phyloP scores from a whole-genome alignment of 225 moss, liverwort and hornwort genomes.

The Anthoceros angustus region DNA sequence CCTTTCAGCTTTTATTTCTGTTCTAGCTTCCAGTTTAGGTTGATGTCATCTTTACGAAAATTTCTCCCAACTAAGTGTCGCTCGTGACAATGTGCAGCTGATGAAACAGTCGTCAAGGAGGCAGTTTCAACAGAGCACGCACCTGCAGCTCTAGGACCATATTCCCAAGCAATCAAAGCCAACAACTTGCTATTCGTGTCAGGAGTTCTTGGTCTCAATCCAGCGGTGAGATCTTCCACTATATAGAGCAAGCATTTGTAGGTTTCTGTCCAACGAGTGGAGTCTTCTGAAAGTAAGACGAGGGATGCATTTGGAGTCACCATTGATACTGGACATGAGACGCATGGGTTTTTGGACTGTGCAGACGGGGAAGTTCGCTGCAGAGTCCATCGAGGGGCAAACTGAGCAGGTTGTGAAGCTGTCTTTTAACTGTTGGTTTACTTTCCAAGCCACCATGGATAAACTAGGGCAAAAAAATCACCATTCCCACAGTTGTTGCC shows the following conservation, averaged over 20 bases:
- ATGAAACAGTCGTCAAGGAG: conserved; percentile 62
- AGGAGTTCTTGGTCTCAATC: conserved; percentile 72
- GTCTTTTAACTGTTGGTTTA: neutral
- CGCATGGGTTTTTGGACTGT: conserved; percentile 9
- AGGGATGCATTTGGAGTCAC: no score
- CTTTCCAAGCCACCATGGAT: neutral
- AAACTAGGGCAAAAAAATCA: neutral
- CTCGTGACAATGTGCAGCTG: neutral
- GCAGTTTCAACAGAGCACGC: conserved; percentile 73
- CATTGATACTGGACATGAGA: neutral
- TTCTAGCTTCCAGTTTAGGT: neutral
- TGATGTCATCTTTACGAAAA: neutral
- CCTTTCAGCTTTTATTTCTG: no score
- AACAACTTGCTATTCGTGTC: conserved; percentile 78
- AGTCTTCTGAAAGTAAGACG: no score
- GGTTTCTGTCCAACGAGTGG: no score
- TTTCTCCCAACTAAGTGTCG: neutral
- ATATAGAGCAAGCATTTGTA: no score
- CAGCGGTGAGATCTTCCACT: conserved; percentile 33
- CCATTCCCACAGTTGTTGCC: no score
- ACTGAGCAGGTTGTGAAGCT: conserved; percentile 60
- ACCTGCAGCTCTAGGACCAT: conserved; percentile 89
- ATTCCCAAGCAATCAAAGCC: conserved; percentile 95
- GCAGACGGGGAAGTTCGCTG: conserved; percentile 85
- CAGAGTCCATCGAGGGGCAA: conserved; percentile 74